phyloP scores from a whole-genome alignment of 208 protist species.

The Naegleria lovaniensis region DNA sequence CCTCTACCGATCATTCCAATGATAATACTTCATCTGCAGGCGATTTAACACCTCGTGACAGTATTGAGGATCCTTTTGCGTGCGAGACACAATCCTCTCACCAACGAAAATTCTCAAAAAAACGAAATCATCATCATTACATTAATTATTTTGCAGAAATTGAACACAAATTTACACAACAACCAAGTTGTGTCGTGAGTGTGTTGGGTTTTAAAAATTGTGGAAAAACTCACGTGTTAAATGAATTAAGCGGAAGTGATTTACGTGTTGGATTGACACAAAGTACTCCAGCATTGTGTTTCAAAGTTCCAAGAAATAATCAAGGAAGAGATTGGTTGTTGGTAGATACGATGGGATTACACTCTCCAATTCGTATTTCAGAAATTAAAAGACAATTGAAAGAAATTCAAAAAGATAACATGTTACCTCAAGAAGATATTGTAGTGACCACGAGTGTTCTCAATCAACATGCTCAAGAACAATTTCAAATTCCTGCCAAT shows the following conservation, averaged over 20 bases:
- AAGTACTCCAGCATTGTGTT: background rate
- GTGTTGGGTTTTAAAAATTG: background rate
- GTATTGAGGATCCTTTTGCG: background rate
- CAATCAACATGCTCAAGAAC: background rate
- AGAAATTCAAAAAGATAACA: background rate
- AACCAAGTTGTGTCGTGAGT: background rate
- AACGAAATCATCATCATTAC: background rate
- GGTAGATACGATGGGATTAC: background rate
- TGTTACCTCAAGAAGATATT: background rate
- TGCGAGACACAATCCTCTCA: background rate
- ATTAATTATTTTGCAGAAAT: conserved; percentile 13
- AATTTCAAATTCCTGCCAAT: background rate
- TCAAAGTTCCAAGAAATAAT: conserved; percentile 8
- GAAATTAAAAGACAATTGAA: background rate
- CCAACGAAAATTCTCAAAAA: background rate
- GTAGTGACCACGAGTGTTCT: background rate
- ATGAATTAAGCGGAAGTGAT: background rate
- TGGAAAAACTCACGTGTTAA: background rate
- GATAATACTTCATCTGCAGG: background rate
- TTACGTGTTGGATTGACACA: background rate
- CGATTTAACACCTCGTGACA: background rate
- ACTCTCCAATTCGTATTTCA: background rate
- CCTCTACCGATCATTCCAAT: background rate
- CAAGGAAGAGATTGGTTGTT: conserved; percentile 13
- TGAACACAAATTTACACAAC: conserved; percentile 6